Percentiles rank a stretch among this genome's conserved stretches.
Evolutionary conservation across 805 yeast genomes (phyloP).

Genomic region (Yarrowia sp.): DNA sequence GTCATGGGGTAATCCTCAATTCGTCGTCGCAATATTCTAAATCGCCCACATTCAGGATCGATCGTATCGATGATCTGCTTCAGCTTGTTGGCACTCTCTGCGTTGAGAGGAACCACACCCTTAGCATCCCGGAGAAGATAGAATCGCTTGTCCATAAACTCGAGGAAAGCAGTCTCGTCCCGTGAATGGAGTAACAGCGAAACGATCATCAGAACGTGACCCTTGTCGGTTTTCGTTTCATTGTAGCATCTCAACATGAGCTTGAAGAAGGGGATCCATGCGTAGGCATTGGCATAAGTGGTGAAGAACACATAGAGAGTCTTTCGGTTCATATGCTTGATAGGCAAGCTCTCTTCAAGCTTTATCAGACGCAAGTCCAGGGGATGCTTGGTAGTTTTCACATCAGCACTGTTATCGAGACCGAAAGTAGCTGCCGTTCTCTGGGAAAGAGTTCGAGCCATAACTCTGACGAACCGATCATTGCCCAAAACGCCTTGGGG

Average conservation of each 20-base stretch:
- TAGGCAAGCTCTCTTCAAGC: neutral
- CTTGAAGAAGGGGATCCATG: neutral
- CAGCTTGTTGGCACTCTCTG: neutral
- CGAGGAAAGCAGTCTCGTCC: neutral
- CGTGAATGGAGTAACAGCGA: slow-evolving; percentile 11
- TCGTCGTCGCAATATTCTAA: neutral
- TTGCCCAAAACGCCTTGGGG: neutral
- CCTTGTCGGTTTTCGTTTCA: neutral
- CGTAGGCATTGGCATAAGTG: slow-evolving; percentile 26
- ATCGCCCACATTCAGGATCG: neutral
- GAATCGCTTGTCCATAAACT: neutral
- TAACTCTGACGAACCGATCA: neutral
- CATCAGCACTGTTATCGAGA: slow-evolving; percentile 22
- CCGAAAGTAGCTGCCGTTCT: slow-evolving; percentile 36
- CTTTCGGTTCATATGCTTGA: neutral
- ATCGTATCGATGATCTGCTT: neutral
- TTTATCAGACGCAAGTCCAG: neutral
- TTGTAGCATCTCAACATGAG: neutral
- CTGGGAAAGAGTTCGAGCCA: slow-evolving; percentile 3
- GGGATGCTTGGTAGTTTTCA: slow-evolving; percentile 25
- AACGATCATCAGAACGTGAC: neutral
- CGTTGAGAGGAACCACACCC: neutral
- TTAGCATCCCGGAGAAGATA: neutral
- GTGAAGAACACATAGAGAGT: slow-evolving; percentile 4
- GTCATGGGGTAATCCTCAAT: no score